These are phyloP conservation scores for Lantana camara DNA, from an alignment of 257 asterid genomes.

Conservation along the genomic window DNA sequence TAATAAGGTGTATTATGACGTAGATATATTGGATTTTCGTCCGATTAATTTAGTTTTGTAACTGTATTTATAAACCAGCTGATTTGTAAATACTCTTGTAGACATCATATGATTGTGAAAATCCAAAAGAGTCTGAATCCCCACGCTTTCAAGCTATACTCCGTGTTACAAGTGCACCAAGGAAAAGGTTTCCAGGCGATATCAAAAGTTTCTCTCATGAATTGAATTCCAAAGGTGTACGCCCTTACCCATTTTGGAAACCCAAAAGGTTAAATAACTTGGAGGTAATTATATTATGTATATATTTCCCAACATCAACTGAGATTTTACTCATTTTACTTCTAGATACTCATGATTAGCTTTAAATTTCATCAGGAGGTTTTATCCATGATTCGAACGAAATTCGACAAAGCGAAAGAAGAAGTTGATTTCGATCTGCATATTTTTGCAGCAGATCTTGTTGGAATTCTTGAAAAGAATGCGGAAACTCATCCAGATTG, in stretches of 20 bases:
- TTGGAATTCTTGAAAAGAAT: slow-evolving; percentile 90
- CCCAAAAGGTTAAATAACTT: slow-evolving; percentile 86
- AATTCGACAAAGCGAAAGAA: slow-evolving; percentile 98
- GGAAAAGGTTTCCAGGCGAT: slow-evolving; percentile 95
- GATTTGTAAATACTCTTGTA: slow-evolving; percentile 30
- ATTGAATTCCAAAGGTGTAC: slow-evolving; percentile 94
- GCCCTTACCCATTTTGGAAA: slow-evolving; percentile 98
- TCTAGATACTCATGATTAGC: slow-evolving; percentile 30
- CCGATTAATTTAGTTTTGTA: slow-evolving; percentile 15
- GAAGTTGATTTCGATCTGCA: slow-evolving; percentile 97
- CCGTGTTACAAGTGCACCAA: slow-evolving; percentile 96
- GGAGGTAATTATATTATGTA: slow-evolving; percentile 62
- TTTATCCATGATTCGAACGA: slow-evolving; percentile 81
- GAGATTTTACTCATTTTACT: slow-evolving; percentile 26
- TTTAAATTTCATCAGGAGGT: slow-evolving; percentile 67
- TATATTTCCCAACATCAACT: slow-evolving; percentile 20
- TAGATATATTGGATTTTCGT: slow-evolving; percentile 7
- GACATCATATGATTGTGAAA: slow-evolving; percentile 89
- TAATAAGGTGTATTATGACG: slow-evolving; percentile 40
- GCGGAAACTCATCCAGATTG: slow-evolving; percentile 91
- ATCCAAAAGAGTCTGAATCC: slow-evolving; percentile 97
- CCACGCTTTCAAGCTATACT: slow-evolving; percentile 99
- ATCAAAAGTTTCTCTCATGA: slow-evolving; percentile 98
- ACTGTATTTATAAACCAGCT: slow-evolving; percentile 13
- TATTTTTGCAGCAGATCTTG: slow-evolving; percentile 91